A percentile compares a stretch with the other conserved stretches of the same genome.
Evolutionary conservation across 371 early-diverging fungal species (phyloP).

Genomic region (Blyttiomyces sp.): DNA sequence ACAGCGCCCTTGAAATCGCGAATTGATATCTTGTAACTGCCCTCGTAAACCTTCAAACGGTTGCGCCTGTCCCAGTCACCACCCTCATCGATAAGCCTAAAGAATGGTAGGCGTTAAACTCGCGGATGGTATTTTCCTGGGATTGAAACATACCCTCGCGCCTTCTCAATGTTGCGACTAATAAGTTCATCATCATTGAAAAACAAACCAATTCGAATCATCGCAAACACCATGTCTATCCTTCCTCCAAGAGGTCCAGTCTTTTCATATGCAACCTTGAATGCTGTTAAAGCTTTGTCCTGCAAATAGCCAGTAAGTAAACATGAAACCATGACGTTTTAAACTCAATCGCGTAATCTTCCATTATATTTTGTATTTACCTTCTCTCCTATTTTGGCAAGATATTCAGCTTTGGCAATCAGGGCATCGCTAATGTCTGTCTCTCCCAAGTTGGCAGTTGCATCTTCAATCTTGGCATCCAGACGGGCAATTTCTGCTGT

Average conservation of each 20-base stretch:
- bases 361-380: conserved; percentile 46
- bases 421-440: conserved; percentile 90
- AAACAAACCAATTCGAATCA: conserved; percentile 94
- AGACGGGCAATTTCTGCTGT: conserved; percentile 68
- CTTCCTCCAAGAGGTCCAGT: conserved; percentile 87
- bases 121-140: neutral
- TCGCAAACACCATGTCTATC: conserved; percentile 88
- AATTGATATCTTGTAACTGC: conserved; percentile 86
- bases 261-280: conserved; percentile 76
- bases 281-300: conserved; percentile 84
- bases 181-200: conserved; percentile 77
- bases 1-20: conserved; percentile 95
- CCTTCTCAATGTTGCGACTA: conserved; percentile 76
- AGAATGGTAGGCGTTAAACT: neutral
- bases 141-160: conserved; percentile 48
- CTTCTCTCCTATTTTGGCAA: conserved; percentile 93
- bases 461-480: conserved; percentile 83
- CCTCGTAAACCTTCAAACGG: conserved; percentile 97
- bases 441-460: conserved; percentile 88
- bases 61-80: conserved; percentile 99
- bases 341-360: neutral
- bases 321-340: neutral
- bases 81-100: conserved; percentile 91
- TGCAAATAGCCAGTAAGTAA: conserved; percentile 23
- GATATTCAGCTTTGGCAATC: conserved; percentile 87